Evolutionary conservation across 371 early-diverging fungal genomes (phyloP).

Genomic region (Rhizopus stolonifer): DNA sequence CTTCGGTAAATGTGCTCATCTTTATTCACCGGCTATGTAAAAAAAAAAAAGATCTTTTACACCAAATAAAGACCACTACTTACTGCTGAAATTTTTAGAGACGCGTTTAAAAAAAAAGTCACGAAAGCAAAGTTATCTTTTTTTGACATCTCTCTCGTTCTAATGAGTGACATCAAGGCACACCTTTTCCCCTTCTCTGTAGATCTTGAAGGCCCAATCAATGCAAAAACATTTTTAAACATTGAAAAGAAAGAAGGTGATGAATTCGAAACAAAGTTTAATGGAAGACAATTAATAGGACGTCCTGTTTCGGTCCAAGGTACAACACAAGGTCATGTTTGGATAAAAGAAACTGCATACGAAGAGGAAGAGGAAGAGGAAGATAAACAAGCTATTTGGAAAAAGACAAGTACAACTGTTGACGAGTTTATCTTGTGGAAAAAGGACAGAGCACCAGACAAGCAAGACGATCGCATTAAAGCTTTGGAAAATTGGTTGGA

Average conservation of each 20-base stretch:
- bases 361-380: constrained; percentile 7
- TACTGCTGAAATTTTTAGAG: no score
- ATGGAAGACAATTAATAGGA: constrained; percentile 21
- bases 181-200: constrained; percentile 27
- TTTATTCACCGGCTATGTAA: no score
- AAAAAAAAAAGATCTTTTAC: no score
- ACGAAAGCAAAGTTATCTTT: no score
- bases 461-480: constrained; percentile 16
- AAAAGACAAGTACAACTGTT: constrained; percentile 10
- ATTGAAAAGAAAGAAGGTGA: constrained; percentile 7
- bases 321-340: constrained; percentile 4
- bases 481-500: constrained; percentile 21
- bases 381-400: constrained; percentile 15
- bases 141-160: no score
- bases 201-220: constrained; percentile 18
- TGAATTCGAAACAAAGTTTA: constrained; percentile 12
- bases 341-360: constrained; percentile 1
- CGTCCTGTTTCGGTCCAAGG: constrained; percentile 9
- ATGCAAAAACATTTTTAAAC: constrained; percentile 18
- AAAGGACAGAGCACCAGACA: constrained; percentile 20
- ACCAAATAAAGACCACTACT: no score
- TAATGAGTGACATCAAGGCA: constrained; percentile 15
- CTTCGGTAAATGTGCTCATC: no score
- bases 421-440: constrained; percentile 28
- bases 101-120: no score